A percentile compares a stretch with the other conserved stretches of the same genome.
These are phyloP conservation scores for Tubosaeta brunneosetosa DNA, from an alignment of 768 basidiomycete species.

Conservation along the genomic window DNA sequence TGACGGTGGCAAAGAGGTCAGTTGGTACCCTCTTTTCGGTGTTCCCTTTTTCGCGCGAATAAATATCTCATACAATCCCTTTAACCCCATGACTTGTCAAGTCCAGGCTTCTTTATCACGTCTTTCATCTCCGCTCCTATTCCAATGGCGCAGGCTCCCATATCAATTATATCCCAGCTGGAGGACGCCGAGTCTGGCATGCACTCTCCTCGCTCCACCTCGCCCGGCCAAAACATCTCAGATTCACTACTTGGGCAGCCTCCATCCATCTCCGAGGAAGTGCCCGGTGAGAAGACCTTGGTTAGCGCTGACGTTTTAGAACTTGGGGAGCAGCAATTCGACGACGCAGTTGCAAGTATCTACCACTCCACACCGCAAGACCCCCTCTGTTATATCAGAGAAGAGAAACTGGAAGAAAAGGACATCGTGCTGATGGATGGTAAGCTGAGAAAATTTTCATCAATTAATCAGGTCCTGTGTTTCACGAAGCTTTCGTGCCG, in stretches of 20 bases:
- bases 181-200: constrained; percentile 14
- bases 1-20: constrained; percentile 19
- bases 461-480: constrained; percentile 10
- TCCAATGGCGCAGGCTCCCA: constrained; percentile 20
- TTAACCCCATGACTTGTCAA: constrained; percentile 26
- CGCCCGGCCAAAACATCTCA: constrained; percentile 14
- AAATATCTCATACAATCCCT: constrained; percentile 16
- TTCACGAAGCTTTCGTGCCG: constrained; percentile 11
- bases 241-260: constrained; percentile 24
- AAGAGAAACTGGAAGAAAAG: constrained; percentile 53
- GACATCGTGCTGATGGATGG: constrained; percentile 55
- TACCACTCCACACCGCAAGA: constrained; percentile 27
- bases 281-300: not conserved
- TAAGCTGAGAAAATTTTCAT: constrained; percentile 25
- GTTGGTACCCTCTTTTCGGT: constrained; percentile 12
- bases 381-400: constrained; percentile 39
- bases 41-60: constrained; percentile 18
- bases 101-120: constrained; percentile 31
- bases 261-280: constrained; percentile 10
- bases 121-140: constrained; percentile 31
- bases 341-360: constrained; percentile 31
- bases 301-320: not conserved
- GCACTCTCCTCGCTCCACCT: constrained; percentile 18
- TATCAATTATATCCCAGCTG: constrained; percentile 16
- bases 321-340: constrained; percentile 21